Base-by-base conservation (phyloP, 148 eudicot genomes). In the Camellia japonica region DNA sequence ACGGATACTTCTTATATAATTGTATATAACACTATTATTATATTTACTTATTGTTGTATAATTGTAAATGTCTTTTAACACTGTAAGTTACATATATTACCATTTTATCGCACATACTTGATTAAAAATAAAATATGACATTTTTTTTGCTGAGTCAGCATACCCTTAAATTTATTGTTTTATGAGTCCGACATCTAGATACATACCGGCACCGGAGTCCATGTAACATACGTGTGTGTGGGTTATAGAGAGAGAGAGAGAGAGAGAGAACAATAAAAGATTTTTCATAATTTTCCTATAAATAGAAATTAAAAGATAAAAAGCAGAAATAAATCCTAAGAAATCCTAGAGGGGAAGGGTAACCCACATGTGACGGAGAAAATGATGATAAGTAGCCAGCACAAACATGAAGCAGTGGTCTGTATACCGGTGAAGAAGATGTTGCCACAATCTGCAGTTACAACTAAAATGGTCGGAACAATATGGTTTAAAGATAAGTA, bases 341-440 rank as follows among this genome's bases (percentile, higher is more conserved):
- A 38, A 56, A 74, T 58, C 74, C 18, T 58, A 65, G 59, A 47
- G 76, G 9, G 68, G 54, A 76, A 80, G 44, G 20, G 79, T 68
- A 81, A 93, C 97, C 59, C 64, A 93, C 97, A 88, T 93, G 93
- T 82, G 90, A 86, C 60, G 93, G 90, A 49, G 94, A 91, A 83
- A 87, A 91, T 7, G 97, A 93, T 76, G 94, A 82, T 58, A 93
- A 81, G 83, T 90, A 93, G 83, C 97, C 97, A 71, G 97, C 91
- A 70, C 93, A 91, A 85, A 87, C 90, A 84, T 76, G 97, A 47
- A 93, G 93, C 66, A 93, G 87, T 43, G 94, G 94, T 77, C 84
- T 86, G 81, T 83, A 93, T 44, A 82, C 80, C 7, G 87, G 63
- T 68, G 90, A 93, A 44, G 93, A 88, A 80, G 91, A 90, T 73